A percentile compares a stretch with the other conserved stretches of the same genome.
Evolutionary conservation across 129 eudicot genomes (phyloP).

Genomic region (Helichrysum umbraculigerum): DNA sequence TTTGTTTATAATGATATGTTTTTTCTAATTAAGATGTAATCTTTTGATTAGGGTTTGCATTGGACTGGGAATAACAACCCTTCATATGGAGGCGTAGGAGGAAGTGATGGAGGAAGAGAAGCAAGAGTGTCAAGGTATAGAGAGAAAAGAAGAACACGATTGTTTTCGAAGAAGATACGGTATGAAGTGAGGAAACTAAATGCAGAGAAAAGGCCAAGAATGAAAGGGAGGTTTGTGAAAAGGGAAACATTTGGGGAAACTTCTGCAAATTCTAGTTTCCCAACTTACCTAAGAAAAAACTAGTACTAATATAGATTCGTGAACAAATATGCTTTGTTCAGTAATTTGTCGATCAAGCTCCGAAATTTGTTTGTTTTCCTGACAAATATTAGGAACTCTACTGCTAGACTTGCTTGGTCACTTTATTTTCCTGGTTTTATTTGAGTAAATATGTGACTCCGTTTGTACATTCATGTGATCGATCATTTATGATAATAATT

Average conservation of each 20-base stretch:
- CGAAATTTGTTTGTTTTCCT: slow-evolving; percentile 41
- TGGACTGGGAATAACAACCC: slow-evolving; percentile 19
- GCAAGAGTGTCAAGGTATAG: slow-evolving; percentile 88
- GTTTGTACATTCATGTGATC: slow-evolving; percentile 12
- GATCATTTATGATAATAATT: slow-evolving; percentile 10
- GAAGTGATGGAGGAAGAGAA: slow-evolving; percentile 67
- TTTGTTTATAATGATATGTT: background rate
- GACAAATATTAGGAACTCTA: slow-evolving; percentile 29
- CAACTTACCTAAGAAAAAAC: slow-evolving; percentile 38
- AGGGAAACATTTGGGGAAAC: slow-evolving; percentile 54
- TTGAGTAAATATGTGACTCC: slow-evolving; percentile 21
- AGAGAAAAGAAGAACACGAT: slow-evolving; percentile 86
- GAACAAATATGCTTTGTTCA: slow-evolving; percentile 39
- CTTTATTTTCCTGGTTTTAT: background rate
- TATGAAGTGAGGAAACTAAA: slow-evolving; percentile 91
- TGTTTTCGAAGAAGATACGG: slow-evolving; percentile 87
- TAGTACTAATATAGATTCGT: slow-evolving; percentile 13
- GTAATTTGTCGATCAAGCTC: slow-evolving; percentile 15
- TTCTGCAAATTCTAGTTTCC: slow-evolving; percentile 30
- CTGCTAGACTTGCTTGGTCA: background rate
- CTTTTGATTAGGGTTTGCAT: slow-evolving; percentile 34
- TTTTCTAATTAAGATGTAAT: background rate
- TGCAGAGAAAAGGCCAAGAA: slow-evolving; percentile 93
- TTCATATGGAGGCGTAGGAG: slow-evolving; percentile 35
- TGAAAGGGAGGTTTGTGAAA: slow-evolving; percentile 95